Conservation (phyloP, 495 filamentous ascomycete species). For the Aspergillus affinis region DNA sequence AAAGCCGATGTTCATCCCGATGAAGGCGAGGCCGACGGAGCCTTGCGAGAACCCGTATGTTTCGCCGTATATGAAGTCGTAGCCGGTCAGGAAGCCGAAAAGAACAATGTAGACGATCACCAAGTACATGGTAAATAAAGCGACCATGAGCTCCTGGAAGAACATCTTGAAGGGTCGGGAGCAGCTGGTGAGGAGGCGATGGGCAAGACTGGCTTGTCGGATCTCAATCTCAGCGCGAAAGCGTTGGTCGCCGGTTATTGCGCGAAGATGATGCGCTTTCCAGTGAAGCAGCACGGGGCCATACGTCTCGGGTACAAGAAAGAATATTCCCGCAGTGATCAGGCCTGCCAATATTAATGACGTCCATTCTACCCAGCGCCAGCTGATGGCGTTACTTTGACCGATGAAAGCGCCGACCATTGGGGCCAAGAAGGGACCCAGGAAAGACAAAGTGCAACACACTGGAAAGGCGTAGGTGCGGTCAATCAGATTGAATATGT, state of each 20-base stretch:
- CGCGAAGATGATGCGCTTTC: conserved; percentile 44
- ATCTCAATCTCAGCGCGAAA: conserved; percentile 41
- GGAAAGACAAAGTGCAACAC: conserved; percentile 33
- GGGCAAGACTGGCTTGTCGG: conserved; percentile 22
- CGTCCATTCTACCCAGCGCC: conserved; percentile 47
- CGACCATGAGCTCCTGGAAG: conserved; percentile 41
- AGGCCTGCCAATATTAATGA: conserved; percentile 42
- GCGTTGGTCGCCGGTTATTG: conserved; percentile 38
- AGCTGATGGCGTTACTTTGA: conserved; percentile 30
- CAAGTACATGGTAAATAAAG: conserved; percentile 53
- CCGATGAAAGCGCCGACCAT: conserved; percentile 44
- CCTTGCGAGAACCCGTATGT: conserved; percentile 51
- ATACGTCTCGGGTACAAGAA: conserved; percentile 49
- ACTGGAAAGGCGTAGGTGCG: conserved; percentile 44
- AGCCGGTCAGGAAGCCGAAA: conserved; percentile 61
- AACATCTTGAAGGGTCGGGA: conserved; percentile 43
- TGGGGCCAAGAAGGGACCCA: conserved; percentile 41
- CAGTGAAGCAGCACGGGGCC: conserved; percentile 45
- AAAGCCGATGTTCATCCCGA: conserved; percentile 55
- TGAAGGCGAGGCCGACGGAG: conserved; percentile 51
- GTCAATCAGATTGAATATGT: conserved; percentile 44
- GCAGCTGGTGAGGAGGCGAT: conserved; percentile 28
- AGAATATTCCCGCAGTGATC: conserved; percentile 31
- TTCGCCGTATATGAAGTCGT: conserved; percentile 57
- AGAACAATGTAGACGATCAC: conserved; percentile 60